Percentiles rank a stretch among this genome's conserved stretches.
Evolutionary conservation across 169 alveolate species (phyloP).

Genomic region (Cryptosporidium bovis): DNA sequence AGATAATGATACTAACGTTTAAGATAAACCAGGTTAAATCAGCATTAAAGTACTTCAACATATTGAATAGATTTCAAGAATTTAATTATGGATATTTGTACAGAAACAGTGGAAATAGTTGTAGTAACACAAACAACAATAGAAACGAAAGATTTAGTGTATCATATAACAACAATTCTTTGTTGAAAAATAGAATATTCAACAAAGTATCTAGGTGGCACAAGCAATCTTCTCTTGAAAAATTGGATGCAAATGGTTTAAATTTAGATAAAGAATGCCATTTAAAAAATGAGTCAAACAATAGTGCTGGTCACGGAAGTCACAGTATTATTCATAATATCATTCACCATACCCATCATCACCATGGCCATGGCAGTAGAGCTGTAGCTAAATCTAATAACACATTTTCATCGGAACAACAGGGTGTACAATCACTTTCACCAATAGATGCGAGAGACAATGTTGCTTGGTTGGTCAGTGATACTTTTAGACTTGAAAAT

Average conservation of each 20-base stretch:
- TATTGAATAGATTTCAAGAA: slow-evolving; percentile 56
- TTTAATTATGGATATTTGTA: slow-evolving; percentile 41
- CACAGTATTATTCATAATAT: no score
- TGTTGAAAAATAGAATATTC: slow-evolving; percentile 2
- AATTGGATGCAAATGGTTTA: neutral
- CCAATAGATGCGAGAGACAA: neutral
- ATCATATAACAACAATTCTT: neutral
- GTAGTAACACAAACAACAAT: neutral
- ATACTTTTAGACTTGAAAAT: no score
- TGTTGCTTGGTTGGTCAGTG: no score
- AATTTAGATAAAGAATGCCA: neutral
- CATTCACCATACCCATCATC: neutral
- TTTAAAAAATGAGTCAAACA: neutral
- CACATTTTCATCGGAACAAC: slow-evolving; percentile 11
- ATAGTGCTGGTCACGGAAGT: no score
- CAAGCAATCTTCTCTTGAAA: slow-evolving; percentile 13
- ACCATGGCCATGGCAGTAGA: neutral
- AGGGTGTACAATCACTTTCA: neutral
- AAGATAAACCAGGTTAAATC: slow-evolving; percentile 50
- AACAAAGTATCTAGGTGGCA: slow-evolving; percentile 32
- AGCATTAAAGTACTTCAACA: slow-evolving; percentile 37
- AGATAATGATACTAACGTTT: slow-evolving; percentile 31
- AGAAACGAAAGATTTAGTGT: slow-evolving; percentile 5
- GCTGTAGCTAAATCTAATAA: neutral
- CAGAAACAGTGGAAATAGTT: neutral